Evolutionary conservation across 2,329 filamentous ascomycete species (phyloP).

Genomic region (Beauveria rudraprayagi): DNA sequence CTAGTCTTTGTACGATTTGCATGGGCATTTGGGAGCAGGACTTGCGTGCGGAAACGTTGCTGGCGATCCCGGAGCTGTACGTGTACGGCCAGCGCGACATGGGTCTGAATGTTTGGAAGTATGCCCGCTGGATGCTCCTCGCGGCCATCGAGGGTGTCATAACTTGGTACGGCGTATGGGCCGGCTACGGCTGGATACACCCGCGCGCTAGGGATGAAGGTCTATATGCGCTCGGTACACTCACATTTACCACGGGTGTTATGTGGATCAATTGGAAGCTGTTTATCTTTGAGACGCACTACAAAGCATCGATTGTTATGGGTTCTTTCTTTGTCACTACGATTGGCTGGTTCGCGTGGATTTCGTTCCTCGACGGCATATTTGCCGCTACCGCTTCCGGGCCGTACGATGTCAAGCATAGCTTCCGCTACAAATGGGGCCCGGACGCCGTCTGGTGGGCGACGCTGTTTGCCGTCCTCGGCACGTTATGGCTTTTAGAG

Average conservation of each 20-base stretch:
- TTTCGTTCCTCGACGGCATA: conserved; percentile 57
- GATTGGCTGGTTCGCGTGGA: conserved; percentile 65
- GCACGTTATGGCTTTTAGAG: conserved; percentile 56
- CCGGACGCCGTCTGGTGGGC: conserved; percentile 66
- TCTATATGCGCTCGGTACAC: conserved; percentile 64
- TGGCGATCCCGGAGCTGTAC: conserved; percentile 92
- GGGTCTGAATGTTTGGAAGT: conserved; percentile 69
- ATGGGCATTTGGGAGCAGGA: conserved; percentile 91
- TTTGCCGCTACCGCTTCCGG: conserved; percentile 44
- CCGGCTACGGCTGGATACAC: conserved; percentile 38
- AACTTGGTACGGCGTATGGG: conserved; percentile 59
- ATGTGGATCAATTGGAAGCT: conserved; percentile 69
- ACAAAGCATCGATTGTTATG: conserved; percentile 59
- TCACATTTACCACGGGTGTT: conserved; percentile 64
- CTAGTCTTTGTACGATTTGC: conserved; percentile 79
- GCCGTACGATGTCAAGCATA: conserved; percentile 59
- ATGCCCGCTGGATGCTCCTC: conserved; percentile 69
- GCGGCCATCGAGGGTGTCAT: conserved; percentile 65
- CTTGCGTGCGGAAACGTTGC: conserved; percentile 68
- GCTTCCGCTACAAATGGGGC: conserved; percentile 61
- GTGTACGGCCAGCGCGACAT: conserved; percentile 64
- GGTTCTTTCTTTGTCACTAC: conserved; percentile 50
- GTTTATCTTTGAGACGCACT: conserved; percentile 70
- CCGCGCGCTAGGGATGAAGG: conserved; percentile 54
- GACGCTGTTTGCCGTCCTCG: conserved; percentile 56